These are phyloP conservation scores for Rhododendron kiyosumense DNA, from an alignment of 148 eudicot species.

Conservation along the genomic window DNA sequence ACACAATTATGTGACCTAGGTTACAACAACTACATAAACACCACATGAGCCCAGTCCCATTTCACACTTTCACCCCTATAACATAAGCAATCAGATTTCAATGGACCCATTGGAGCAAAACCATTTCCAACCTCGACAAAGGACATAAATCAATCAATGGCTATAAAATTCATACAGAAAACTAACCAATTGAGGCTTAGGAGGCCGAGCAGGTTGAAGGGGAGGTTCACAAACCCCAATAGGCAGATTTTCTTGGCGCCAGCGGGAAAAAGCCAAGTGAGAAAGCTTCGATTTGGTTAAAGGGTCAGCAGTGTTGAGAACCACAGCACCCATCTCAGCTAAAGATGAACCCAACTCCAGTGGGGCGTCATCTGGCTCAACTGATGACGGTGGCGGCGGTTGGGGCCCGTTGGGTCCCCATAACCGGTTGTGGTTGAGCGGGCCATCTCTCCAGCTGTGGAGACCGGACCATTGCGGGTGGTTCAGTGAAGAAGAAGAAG, in stretches of 20 bases:
- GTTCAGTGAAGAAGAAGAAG: slow-evolving; percentile 17
- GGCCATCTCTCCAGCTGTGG: slow-evolving; percentile 55
- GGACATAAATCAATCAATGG: neutral
- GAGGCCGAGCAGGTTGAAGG: slow-evolving; percentile 60
- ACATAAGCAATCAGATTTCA: neutral
- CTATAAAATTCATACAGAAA: neutral
- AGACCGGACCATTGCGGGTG: slow-evolving; percentile 67
- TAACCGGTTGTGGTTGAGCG: slow-evolving; percentile 47
- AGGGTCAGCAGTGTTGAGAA: slow-evolving; percentile 70
- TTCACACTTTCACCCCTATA: neutral
- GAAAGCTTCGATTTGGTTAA: slow-evolving; percentile 64
- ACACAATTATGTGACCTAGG: too few species aligned
- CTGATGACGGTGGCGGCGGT: slow-evolving; percentile 12
- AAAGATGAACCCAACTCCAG: slow-evolving; percentile 34
- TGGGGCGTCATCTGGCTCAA: neutral
- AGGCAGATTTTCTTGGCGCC: slow-evolving; percentile 40
- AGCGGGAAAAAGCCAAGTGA: slow-evolving; percentile 59
- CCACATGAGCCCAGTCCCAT: neutral
- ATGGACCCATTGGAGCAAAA: neutral
- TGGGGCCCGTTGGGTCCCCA: slow-evolving; percentile 83
- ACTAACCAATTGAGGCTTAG: slow-evolving; percentile 61
- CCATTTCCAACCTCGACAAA: neutral
- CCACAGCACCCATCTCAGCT: slow-evolving; percentile 69
- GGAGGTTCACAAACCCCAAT: slow-evolving; percentile 62
- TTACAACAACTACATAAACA: neutral